These are phyloP conservation scores for Colletotrichum orbiculare DNA, from an alignment of 2,329 filamentous ascomycete species.

Conservation along the genomic window DNA sequence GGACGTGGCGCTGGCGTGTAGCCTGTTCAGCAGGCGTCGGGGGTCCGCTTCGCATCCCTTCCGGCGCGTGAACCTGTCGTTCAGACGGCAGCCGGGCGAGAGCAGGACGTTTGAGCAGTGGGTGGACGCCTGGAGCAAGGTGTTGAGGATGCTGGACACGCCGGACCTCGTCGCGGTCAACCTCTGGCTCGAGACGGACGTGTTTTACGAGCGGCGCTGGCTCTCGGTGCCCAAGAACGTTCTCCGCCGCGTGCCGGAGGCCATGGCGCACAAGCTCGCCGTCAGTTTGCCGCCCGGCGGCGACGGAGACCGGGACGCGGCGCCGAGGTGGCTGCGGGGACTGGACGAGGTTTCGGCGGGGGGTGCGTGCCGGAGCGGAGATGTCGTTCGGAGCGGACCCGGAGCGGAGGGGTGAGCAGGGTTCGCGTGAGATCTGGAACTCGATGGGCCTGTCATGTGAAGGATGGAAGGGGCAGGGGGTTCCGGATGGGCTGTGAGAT, in stretches of 20 bases:
- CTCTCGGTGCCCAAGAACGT: constrained; percentile 27
- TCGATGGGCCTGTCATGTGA: no score
- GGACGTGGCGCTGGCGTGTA: constrained; percentile 20
- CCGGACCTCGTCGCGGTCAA: constrained; percentile 1
- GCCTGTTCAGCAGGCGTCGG: constrained; percentile 9
- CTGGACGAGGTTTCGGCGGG: constrained; percentile 6
- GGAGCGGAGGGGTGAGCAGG: not conserved
- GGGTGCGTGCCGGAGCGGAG: not conserved
- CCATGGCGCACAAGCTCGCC: constrained; percentile 31
- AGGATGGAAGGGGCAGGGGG: no score
- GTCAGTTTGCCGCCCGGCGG: constrained; percentile 32
- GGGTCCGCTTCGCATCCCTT: constrained; percentile 6
- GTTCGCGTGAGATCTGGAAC: not conserved
- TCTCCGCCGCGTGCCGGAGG: constrained; percentile 23
- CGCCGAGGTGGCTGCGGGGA: constrained; percentile 4
- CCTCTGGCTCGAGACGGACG: constrained; percentile 32
- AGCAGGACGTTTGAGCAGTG: constrained; percentile 23
- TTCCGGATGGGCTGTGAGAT: no score
- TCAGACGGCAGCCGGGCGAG: constrained; percentile 14
- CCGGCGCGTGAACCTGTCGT: constrained; percentile 26
- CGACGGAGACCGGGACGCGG: constrained; percentile 18
- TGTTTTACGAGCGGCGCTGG: constrained; percentile 31
- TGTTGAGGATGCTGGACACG: constrained; percentile 17
- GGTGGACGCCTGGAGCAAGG: constrained; percentile 21
- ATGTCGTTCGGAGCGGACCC: constrained; percentile 16